Evolutionary conservation across 306 rosid genomes (phyloP).

Genomic region (Amphicarpaea edgeworthii): DNA sequence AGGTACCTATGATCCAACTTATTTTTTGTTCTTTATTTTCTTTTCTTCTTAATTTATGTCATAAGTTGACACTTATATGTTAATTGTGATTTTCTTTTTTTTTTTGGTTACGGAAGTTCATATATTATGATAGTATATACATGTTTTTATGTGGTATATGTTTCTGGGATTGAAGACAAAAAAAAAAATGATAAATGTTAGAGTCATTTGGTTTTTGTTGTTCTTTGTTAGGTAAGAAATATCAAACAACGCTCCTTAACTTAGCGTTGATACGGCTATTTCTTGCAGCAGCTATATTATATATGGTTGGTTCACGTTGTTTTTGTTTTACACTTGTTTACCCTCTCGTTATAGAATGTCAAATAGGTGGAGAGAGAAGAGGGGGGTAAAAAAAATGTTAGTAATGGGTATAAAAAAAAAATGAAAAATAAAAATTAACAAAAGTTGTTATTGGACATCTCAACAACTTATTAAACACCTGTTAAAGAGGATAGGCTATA

Average conservation of each 20-base stretch:
- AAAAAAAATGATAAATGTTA: neutral
- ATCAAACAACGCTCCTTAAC: neutral
- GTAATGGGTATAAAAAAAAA: neutral
- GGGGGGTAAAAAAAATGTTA: neutral
- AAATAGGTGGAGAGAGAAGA: neutral
- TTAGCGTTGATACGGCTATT: too few species aligned
- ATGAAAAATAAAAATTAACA: neutral
- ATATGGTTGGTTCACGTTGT: constrained; percentile 17
- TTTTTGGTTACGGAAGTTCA: neutral
- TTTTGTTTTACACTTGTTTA: neutral
- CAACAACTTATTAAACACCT: neutral
- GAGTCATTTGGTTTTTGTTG: constrained; percentile 43
- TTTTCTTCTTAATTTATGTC: neutral
- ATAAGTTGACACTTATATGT: neutral
- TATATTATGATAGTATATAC: neutral
- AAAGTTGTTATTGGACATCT: neutral
- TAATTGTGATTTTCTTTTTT: neutral
- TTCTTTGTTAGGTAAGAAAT: constrained; percentile 46
- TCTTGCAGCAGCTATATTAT: neutral
- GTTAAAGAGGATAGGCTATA: neutral
- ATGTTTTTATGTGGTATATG: neutral
- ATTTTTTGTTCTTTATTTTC: neutral
- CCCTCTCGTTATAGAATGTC: neutral
- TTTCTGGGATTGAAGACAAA: neutral
- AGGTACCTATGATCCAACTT: constrained; percentile 66